Evolutionary conservation across 768 basidiomycete species (phyloP), one percentile per base, ranked within the genome.

Genomic region (Naematelia encephala): DNA sequence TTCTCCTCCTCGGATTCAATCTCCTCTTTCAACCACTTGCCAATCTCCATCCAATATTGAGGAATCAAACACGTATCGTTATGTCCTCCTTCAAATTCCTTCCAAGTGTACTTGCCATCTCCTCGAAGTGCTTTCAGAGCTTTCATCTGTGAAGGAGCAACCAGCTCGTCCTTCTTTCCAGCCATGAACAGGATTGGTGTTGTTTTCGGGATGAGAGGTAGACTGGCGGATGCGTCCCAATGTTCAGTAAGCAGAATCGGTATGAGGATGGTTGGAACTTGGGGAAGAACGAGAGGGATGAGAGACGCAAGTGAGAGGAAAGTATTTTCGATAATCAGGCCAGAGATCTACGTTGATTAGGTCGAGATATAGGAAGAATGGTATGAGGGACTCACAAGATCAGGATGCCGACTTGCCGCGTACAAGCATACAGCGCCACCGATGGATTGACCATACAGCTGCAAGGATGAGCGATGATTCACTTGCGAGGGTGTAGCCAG

Each of bases 351-450:
- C 25, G 13, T 43, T 56, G 30, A 28, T 42, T 42, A 39, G 34
- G 8, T 39, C 34, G 8, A 8, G 34, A 39, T 39, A 39, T 28
- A 26, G 21, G 53, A 42, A 21, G 53, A 30, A 1, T 10, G n/a
- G 27, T 16, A n/a, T 10, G 22, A 26, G 27, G 23, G 28, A 74
- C 78, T 34, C 59, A 87, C 89, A 68, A 86, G 83, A 19, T 82
- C 76, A 0, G 87, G 83, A 72, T 92, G 93, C 26, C 82, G 81
- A 61, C 86, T 86, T 0, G 89, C 89, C 19, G 94, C 85, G 77
- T 92, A 87, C 48, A 97, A 88, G 12, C 89, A 83, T 3, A 97
- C 92, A 0, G 92, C 93, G 28, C 94, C 94, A 14, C 94, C 94
- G 2, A 79, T 68, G 3, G 73, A 75, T 56, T 78, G 77, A 0